Conservation (phyloP, 2,329 filamentous ascomycete genomes). For the Paraphaeosphaeria sporulosa region DNA sequence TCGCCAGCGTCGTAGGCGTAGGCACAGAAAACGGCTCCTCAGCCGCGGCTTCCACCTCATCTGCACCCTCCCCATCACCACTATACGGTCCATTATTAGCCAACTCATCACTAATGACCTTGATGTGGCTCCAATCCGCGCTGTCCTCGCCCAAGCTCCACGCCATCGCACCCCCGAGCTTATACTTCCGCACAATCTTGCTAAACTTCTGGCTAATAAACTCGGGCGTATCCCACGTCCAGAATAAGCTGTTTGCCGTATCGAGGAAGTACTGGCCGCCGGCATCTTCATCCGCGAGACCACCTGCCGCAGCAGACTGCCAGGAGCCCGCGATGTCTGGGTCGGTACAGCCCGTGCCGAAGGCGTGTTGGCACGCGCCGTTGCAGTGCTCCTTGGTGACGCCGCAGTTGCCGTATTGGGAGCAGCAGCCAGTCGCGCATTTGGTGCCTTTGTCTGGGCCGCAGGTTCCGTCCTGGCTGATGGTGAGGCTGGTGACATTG, state of each 20-base stretch:
- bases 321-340: constrained; percentile 65
- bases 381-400: constrained; percentile 35
- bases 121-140: constrained; percentile 51
- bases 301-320: constrained; percentile 60
- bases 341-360: constrained; percentile 53
- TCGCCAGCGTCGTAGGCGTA: neutral
- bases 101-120: constrained; percentile 48
- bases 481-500: constrained; percentile 20
- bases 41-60: neutral
- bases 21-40: neutral
- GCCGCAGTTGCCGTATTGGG: constrained; percentile 45
- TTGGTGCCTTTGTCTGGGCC: constrained; percentile 38
- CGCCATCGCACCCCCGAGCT: constrained; percentile 75
- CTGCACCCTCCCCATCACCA: neutral
- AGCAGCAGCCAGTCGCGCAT: constrained; percentile 41
- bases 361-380: constrained; percentile 43
- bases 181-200: constrained; percentile 62
- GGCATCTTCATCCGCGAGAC: constrained; percentile 62
- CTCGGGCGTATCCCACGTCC: constrained; percentile 74
- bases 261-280: constrained; percentile 78
- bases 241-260: constrained; percentile 65
- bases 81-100: constrained; percentile 11
- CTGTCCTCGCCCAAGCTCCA: constrained; percentile 77
- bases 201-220: constrained; percentile 69
- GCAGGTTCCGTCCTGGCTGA: constrained; percentile 40